phyloP scores from a whole-genome alignment of 164 flowering plant genomes.

The Vitis rupestris region DNA sequence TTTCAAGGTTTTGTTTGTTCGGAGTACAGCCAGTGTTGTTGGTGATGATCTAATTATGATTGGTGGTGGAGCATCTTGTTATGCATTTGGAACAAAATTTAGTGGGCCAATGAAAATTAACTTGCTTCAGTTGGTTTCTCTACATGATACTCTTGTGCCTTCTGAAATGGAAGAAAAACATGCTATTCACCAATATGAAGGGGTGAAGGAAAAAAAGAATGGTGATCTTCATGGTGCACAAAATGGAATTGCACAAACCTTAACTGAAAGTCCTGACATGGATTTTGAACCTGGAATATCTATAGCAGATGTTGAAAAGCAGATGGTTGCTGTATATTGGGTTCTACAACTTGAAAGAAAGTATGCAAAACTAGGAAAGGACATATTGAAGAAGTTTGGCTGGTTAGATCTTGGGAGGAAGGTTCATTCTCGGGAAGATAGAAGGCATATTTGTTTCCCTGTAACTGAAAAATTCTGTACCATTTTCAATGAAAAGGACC shows the following conservation, averaged over 20 bases:
- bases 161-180: slow-evolving; percentile 17
- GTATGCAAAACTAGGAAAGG: slow-evolving; percentile 78
- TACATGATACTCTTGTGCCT: slow-evolving; percentile 12
- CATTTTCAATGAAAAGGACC: slow-evolving; percentile 28
- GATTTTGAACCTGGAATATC: slow-evolving; percentile 16
- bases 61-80: slow-evolving; percentile 96
- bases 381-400: slow-evolving; percentile 69
- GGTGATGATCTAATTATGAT: slow-evolving; percentile 69
- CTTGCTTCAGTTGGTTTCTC: slow-evolving; percentile 37
- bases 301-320: slow-evolving; percentile 7
- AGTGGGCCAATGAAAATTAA: slow-evolving; percentile 68
- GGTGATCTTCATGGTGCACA: slow-evolving; percentile 11
- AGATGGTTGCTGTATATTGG: slow-evolving; percentile 33
- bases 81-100: slow-evolving; percentile 96
- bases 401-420: slow-evolving; percentile 89
- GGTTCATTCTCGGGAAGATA: slow-evolving; percentile 50
- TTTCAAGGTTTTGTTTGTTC: slow-evolving; percentile 64
- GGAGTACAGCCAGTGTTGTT: slow-evolving; percentile 66
- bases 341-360: slow-evolving; percentile 59
- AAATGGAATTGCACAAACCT: slow-evolving; percentile 9
- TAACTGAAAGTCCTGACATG: slow-evolving; percentile 18
- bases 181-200: slow-evolving; percentile 12
- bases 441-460: slow-evolving; percentile 68
- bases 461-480: slow-evolving; percentile 51
- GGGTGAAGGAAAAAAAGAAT: slow-evolving; percentile 7